Percentiles rank a stretch among this genome's conserved stretches.
phyloP scores from a whole-genome alignment of 192 early-diverging fungal genomes.

The Lobosporangium transversale region DNA sequence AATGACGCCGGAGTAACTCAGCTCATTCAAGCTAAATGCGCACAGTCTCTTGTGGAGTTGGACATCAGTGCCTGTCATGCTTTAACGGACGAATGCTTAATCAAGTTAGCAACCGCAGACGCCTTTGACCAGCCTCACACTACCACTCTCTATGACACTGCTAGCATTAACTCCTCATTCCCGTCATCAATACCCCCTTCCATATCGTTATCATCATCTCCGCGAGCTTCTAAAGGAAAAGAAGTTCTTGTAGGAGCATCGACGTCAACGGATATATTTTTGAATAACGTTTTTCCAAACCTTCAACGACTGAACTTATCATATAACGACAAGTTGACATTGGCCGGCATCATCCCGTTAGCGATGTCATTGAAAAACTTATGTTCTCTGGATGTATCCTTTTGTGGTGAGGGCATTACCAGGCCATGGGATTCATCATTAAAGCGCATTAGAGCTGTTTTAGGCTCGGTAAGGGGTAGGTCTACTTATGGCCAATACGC shows the following conservation, averaged over 20 bases:
- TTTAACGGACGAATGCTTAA: conserved; percentile 31
- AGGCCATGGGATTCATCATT: conserved; percentile 22
- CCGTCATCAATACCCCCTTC: too few relatives aligned
- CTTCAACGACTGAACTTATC: conserved; percentile 43
- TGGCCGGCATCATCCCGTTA: conserved; percentile 36
- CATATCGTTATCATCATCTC: neutral
- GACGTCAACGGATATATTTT: too few relatives aligned
- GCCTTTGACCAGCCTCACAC: neutral
- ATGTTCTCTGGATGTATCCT: conserved; percentile 40
- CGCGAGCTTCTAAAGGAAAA: conserved; percentile 8
- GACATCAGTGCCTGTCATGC: conserved; percentile 34
- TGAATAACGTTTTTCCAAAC: conserved; percentile 25
- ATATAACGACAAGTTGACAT: conserved; percentile 40
- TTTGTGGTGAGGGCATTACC: conserved; percentile 45
- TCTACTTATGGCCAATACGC: too few relatives aligned
- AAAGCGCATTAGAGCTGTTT: conserved; percentile 12
- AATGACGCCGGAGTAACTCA: conserved; percentile 23
- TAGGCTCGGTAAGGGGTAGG: neutral
- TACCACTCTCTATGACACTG: too few relatives aligned
- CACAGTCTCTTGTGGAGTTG: conserved; percentile 19
- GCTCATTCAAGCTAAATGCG: conserved; percentile 25
- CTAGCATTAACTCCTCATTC: too few relatives aligned
- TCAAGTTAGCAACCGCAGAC: conserved; percentile 5
- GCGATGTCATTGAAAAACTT: conserved; percentile 41
- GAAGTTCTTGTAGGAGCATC: conserved; percentile 2